Conservation (phyloP, 2,329 filamentous ascomycete genomes). For the Aaosphaeria arxii region DNA sequence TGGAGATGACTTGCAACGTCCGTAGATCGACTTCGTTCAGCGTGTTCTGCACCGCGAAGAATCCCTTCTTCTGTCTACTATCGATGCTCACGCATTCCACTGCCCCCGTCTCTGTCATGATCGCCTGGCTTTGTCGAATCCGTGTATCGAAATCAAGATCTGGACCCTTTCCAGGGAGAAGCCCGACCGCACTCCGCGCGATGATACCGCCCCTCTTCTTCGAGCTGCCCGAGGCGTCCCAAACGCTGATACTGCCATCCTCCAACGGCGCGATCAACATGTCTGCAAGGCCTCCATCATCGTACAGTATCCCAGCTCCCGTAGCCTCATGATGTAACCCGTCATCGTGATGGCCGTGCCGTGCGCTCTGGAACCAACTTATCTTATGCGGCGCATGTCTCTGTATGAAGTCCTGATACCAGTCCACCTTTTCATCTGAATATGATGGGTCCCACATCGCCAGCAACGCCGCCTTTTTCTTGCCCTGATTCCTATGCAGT, state of each 20-base stretch:
- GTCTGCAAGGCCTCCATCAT: constrained; percentile 51
- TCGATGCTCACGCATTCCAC: constrained; percentile 84
- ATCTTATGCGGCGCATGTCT: constrained; percentile 71
- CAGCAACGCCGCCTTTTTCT: constrained; percentile 56
- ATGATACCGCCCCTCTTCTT: constrained; percentile 65
- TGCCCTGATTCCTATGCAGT: constrained; percentile 25
- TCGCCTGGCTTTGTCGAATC: constrained; percentile 46
- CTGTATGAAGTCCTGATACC: constrained; percentile 88
- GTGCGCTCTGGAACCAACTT: constrained; percentile 71
- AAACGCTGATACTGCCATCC: constrained; percentile 83
- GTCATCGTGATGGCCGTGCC: constrained; percentile 35
- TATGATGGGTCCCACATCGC: constrained; percentile 83
- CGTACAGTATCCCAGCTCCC: constrained; percentile 66
- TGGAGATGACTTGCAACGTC: constrained; percentile 66
- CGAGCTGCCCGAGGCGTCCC: constrained; percentile 58
- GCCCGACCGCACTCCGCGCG: constrained; percentile 62
- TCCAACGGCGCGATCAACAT: constrained; percentile 75
- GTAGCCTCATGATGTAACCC: constrained; percentile 61
- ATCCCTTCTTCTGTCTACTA: constrained; percentile 63
- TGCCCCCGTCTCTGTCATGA: constrained; percentile 67
- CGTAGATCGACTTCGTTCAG: constrained; percentile 80
- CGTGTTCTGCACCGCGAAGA: constrained; percentile 73
- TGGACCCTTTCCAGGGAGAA: constrained; percentile 60
- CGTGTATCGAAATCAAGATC: constrained; percentile 42
- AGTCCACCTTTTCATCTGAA: constrained; percentile 68